Conservation (phyloP, 2,329 filamentous ascomycete species). For the Paecilomyces sp. region DNA sequence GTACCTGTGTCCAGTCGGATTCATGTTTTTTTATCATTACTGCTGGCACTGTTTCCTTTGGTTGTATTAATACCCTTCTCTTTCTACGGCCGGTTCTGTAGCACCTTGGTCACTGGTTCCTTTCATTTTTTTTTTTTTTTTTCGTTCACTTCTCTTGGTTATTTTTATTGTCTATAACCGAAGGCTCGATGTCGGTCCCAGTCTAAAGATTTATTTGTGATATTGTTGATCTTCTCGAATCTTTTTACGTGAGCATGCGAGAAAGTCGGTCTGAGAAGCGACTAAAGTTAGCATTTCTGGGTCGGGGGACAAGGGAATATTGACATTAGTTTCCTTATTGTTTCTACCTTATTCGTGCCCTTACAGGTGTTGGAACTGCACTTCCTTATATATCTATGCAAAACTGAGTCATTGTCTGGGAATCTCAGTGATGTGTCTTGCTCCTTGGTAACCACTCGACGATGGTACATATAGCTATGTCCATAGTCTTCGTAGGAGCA, state of each 20-base stretch:
- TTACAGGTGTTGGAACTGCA: background rate
- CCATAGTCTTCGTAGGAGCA: background rate
- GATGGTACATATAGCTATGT: background rate
- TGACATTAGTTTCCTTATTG: background rate
- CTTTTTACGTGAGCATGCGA: conserved; percentile 34
- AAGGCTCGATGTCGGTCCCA: conserved; percentile 3
- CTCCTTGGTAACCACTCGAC: background rate
- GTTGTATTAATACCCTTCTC: conserved; percentile 21
- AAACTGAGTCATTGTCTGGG: background rate
- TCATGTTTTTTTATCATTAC: background rate
- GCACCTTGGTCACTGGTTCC: conserved; percentile 14
- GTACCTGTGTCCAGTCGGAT: conserved; percentile 4
- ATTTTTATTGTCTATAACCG: conserved; percentile 1
- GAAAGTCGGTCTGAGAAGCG: conserved; percentile 31
- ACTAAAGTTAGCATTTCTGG: conserved; percentile 28
- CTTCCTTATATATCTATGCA: background rate
- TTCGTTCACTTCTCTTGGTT: conserved; percentile 6
- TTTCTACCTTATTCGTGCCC: conserved; percentile 1
- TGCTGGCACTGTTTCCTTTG: conserved; percentile 2
- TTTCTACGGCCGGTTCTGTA: conserved; percentile 31
- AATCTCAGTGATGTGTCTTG: background rate
- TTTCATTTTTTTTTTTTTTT: conserved; percentile 6
- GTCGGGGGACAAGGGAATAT: conserved; percentile 21
- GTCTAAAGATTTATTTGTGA: background rate
- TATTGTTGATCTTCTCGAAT: conserved; percentile 2